Percentiles rank a stretch among this genome's conserved stretches.
These are phyloP conservation scores for Hyaloscypha variabilis DNA, from an alignment of 495 filamentous ascomycete species.

Conservation along the genomic window DNA sequence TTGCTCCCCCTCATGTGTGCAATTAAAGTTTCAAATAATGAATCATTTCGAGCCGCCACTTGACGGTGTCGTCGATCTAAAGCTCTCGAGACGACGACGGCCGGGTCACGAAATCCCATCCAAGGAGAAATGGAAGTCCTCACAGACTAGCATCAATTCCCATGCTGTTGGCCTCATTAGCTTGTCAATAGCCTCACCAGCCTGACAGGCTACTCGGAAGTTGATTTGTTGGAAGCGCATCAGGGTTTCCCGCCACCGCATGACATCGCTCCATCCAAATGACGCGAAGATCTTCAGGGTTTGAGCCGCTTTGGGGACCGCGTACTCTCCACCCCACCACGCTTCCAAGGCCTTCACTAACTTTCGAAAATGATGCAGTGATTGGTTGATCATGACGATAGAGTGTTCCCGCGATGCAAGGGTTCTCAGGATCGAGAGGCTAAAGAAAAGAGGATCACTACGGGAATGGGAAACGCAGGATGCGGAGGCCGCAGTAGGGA, in stretches of 20 bases:
- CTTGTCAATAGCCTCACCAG: neutral
- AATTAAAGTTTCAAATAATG: neutral
- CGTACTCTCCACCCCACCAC: neutral
- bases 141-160: neutral
- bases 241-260: no score
- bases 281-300: neutral
- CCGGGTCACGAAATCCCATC: neutral
- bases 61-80: neutral
- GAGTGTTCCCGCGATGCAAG: neutral
- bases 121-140: neutral
- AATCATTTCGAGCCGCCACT: neutral
- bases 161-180: neutral
- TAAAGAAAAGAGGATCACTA: neutral
- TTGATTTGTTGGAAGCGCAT: neutral
- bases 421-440: neutral
- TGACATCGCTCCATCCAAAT: neutral
- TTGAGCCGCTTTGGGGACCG: neutral
- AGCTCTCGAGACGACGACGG: neutral
- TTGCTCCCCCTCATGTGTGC: neutral
- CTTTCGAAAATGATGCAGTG: neutral
- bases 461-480: neutral
- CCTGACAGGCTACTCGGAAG: neutral
- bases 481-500: neutral
- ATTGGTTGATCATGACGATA: neutral
- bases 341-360: neutral